Base-by-base conservation (phyloP, 129 eudicot genomes). In the Silybum marianum region DNA sequence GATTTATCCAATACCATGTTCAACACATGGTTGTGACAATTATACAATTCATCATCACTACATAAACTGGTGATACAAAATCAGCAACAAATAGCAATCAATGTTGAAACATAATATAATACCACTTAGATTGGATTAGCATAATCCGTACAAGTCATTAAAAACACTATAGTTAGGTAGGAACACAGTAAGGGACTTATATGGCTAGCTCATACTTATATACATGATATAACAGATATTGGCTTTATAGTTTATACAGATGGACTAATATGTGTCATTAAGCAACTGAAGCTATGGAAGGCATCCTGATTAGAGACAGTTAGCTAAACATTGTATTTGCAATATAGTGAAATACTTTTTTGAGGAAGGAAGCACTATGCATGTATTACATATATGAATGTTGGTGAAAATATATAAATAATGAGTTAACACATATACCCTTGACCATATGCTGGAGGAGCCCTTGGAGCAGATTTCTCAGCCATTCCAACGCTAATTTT, bases 391-490 rank as follows among this genome's bases (percentile, higher is more conserved):
- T 14, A 51, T 14, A 14, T 24, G 26, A 39, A 19, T 16, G 18
- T 38, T 39, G 58, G 19, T 9, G 32, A 69, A 78, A 63, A 63
- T 40, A 60, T 11, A 74, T 23, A 44, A 6, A 74, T 4, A 58
- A 54, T 22, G 10, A 34, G 36, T 65, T 22, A 75, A 58, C 8
- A 60, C 30, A 36, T 22, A 76, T 85, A 90, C 97, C 94, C 91
- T 82, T 85, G 79, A 34, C 95, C 93, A 81, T 63, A 85, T 28
- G 96, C 81, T 24, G 93, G 93, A 75, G 92, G 82, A 22, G 91
- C 79, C 86, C 88, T 93, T 75, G 99, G 99, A 46, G 97, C 99
- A 72, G 99, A 95, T 82, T 91, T 93, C 88, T 90, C 99, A 23
- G 99, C 99, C 99, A 95, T 95, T 16, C 90, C 85, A 51, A 95